These are phyloP conservation scores for Globisporangium takayamanum DNA, from an alignment of 352 stramenopile species.

Conservation along the genomic window DNA sequence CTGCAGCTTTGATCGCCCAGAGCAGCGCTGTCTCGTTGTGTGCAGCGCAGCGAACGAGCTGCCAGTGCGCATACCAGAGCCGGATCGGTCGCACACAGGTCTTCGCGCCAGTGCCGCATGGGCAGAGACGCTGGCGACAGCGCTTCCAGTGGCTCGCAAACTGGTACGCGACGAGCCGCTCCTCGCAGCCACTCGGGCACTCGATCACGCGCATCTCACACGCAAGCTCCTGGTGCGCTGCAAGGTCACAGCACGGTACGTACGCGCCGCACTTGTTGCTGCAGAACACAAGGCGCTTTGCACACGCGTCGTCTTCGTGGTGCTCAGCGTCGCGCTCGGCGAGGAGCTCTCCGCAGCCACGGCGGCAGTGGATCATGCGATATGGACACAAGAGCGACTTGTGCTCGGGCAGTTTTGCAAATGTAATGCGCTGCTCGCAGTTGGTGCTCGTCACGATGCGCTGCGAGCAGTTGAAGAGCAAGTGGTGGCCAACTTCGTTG, in stretches of 20 bases:
- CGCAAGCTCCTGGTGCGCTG: slow-evolving; percentile 33
- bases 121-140: slow-evolving; percentile 56
- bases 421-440: slow-evolving; percentile 34
- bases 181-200: slow-evolving; percentile 52
- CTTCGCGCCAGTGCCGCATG: slow-evolving; percentile 46
- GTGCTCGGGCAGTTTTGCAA: slow-evolving; percentile 34
- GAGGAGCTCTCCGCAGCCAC: slow-evolving; percentile 40
- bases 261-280: slow-evolving; percentile 46
- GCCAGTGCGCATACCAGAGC: slow-evolving; percentile 37
- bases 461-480: slow-evolving; percentile 45
- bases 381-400: slow-evolving; percentile 37
- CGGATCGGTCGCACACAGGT: slow-evolving; percentile 50
- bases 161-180: slow-evolving; percentile 55
- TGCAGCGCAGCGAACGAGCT: slow-evolving; percentile 39
- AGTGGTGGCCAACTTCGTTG: slow-evolving; percentile 54
- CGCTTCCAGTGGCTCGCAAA: slow-evolving; percentile 49
- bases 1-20: slow-evolving; percentile 51
- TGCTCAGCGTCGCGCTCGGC: slow-evolving; percentile 28
- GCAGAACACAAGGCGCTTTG: slow-evolving; percentile 39
- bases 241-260: slow-evolving; percentile 23
- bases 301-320: slow-evolving; percentile 47
- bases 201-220: slow-evolving; percentile 55
- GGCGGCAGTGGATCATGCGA: slow-evolving; percentile 44
- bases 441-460: slow-evolving; percentile 39
- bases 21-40: slow-evolving; percentile 52